Percentiles rank a stretch among this genome's conserved stretches.
Conservation (phyloP, 495 filamentous ascomycete genomes). For the Podospora comata region DNA sequence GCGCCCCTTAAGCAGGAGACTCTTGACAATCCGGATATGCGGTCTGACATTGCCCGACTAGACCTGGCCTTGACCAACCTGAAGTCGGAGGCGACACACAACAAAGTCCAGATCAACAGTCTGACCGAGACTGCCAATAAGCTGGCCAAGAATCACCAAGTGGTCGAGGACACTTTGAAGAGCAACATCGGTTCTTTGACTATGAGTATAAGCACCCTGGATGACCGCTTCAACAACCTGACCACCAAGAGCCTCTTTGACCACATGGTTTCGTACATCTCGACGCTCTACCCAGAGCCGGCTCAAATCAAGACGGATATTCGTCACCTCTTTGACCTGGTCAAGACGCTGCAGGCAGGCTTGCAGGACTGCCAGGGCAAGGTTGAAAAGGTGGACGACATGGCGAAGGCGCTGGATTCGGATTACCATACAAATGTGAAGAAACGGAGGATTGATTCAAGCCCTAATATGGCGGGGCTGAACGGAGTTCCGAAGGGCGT, state of each 20-base stretch:
- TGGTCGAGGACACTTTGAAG: slow-evolving; percentile 10
- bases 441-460: slow-evolving; percentile 12
- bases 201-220: slow-evolving; percentile 15
- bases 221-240: slow-evolving; percentile 31
- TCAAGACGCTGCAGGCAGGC: not conserved
- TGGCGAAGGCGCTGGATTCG: not conserved
- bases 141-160: not conserved
- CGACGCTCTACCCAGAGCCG: slow-evolving; percentile 21
- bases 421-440: not conserved
- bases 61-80: not conserved
- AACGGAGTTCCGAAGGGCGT: not conserved
- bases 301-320: slow-evolving; percentile 15
- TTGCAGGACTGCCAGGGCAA: slow-evolving; percentile 9
- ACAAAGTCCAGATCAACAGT: not conserved
- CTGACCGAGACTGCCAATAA: not conserved
- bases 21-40: not conserved
- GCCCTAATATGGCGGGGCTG: slow-evolving; percentile 3
- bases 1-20: not conserved
- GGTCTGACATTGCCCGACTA: not conserved
- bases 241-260: slow-evolving; percentile 28
- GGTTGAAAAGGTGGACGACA: slow-evolving; percentile 11
- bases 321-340: slow-evolving; percentile 1
- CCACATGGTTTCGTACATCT: slow-evolving; percentile 26
- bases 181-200: slow-evolving; percentile 14
- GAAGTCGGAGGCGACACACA: not conserved